phyloP scores from a whole-genome alignment of 179 eudicot genomes.

The Sideroxylon spinosum region DNA sequence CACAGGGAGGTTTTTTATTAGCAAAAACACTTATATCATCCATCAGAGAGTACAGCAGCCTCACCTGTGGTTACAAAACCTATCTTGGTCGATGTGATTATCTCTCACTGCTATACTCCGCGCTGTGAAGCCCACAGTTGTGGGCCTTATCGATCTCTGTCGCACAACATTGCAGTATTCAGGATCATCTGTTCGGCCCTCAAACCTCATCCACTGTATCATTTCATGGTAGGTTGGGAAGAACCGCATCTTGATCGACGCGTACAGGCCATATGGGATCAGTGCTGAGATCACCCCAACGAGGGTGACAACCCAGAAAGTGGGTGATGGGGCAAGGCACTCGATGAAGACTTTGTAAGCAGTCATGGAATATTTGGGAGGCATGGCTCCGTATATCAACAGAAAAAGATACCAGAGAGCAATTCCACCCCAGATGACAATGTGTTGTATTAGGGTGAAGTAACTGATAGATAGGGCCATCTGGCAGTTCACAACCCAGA shows the following conservation, averaged over 20 bases:
- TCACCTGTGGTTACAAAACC: not conserved
- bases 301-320: conserved; percentile 54
- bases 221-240: conserved; percentile 82
- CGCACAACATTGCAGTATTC: conserved; percentile 61
- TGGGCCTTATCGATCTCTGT: conserved; percentile 62
- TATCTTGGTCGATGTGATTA: not conserved
- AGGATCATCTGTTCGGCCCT: conserved; percentile 60
- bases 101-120: conserved; percentile 29
- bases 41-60: not conserved
- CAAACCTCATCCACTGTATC: conserved; percentile 83
- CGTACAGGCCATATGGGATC: conserved; percentile 53
- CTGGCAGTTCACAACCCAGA: conserved; percentile 84
- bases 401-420: conserved; percentile 69
- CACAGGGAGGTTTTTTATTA: not conserved
- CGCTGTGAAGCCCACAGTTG: conserved; percentile 45
- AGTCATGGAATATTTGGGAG: conserved; percentile 46
- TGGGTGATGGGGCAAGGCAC: conserved; percentile 51
- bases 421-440: conserved; percentile 83
- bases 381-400: conserved; percentile 57
- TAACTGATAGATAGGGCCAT: conserved; percentile 85
- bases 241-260: conserved; percentile 64
- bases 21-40: not conserved
- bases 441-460: conserved; percentile 79
- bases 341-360: conserved; percentile 67
- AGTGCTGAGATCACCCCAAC: conserved; percentile 59